Evolutionary conservation across 257 asterid genomes (phyloP), one percentile per base, ranked within the genome.

Genomic region (Solanum sejunctum): DNA sequence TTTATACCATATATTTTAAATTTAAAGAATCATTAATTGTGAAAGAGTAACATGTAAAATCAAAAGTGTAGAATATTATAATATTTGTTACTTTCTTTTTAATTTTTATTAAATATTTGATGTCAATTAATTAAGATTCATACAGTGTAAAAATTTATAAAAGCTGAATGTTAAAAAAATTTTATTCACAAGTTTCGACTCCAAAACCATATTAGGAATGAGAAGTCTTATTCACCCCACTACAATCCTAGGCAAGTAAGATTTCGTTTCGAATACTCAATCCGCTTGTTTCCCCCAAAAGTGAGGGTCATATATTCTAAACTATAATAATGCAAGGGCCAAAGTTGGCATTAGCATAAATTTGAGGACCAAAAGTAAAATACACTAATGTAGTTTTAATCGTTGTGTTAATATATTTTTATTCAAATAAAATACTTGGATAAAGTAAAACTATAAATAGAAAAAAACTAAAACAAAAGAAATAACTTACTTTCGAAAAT

Each of bases 121-220:
- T 1, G 0, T 11, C 2, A 4, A 69, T 1, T 36, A 36, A 36
- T 69, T 0, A 0, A 16, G 4, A 36, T 36, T 39, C 12, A 1
- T 1, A 1, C 1, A 6, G 16, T 0, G 3, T 66, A 66, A 28
- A 28, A 66, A 66, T 2, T 8, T 4, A 15, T 32, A 3, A 67
- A 3, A 32, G 77, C 32, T 3, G 0, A 5, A 36, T 32, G 1
- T 16, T 32, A 8, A 7, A 12, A 32, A 16, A 36, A 1, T 57
- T 36, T 36, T 17, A 16, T 66, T 66, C 4, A 16, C 77, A 15
- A 17, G 1, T 16, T 16, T 69, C 13, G 4, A 32, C 9, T 8
- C 2, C 0, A 15, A 36, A 0, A 69, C 8, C n/a, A 13, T 4
- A 66, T 13, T 66, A 28, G 13, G 5, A 8, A 9, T 28, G 1